A percentile compares a stretch with the other conserved stretches of the same genome.
Conservation (phyloP, 495 filamentous ascomycete genomes). For the Penicillium maclennaniae region DNA sequence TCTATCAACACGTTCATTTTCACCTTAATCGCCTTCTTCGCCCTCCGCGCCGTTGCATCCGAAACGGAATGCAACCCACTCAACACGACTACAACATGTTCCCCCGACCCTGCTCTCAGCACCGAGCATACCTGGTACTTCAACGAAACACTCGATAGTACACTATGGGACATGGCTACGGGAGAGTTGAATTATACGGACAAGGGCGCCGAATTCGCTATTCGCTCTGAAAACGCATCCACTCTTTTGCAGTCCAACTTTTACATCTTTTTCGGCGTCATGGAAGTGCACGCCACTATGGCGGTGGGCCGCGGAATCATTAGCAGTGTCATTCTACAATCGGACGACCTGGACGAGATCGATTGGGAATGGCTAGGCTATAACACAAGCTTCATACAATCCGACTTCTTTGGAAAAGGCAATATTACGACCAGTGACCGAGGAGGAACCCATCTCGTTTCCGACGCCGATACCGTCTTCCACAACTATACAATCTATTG, state of each 20-base stretch:
- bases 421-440: slow-evolving; percentile 70
- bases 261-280: slow-evolving; percentile 72
- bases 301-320: slow-evolving; percentile 68
- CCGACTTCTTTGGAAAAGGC: slow-evolving; percentile 86
- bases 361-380: slow-evolving; percentile 63
- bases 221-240: slow-evolving; percentile 55
- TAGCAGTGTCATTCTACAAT: slow-evolving; percentile 73
- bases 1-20: background rate
- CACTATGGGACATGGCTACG: slow-evolving; percentile 56
- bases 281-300: slow-evolving; percentile 62
- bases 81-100: slow-evolving; percentile 50
- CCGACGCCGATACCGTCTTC: slow-evolving; percentile 56
- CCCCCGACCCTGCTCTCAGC: slow-evolving; percentile 70
- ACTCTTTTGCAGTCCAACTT: slow-evolving; percentile 54
- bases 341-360: slow-evolving; percentile 82
- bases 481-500: slow-evolving; percentile 80
- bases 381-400: slow-evolving; percentile 58
- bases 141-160: slow-evolving; percentile 64
- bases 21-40: background rate
- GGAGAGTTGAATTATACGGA: slow-evolving; percentile 62
- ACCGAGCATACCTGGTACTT: slow-evolving; percentile 69
- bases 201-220: slow-evolving; percentile 58
- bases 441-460: slow-evolving; percentile 35
- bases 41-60: background rate
- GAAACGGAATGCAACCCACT: slow-evolving; percentile 58